phyloP scores from a whole-genome alignment of 345 rosid genomes.

The rapeseed (Brassica napus) region DNA sequence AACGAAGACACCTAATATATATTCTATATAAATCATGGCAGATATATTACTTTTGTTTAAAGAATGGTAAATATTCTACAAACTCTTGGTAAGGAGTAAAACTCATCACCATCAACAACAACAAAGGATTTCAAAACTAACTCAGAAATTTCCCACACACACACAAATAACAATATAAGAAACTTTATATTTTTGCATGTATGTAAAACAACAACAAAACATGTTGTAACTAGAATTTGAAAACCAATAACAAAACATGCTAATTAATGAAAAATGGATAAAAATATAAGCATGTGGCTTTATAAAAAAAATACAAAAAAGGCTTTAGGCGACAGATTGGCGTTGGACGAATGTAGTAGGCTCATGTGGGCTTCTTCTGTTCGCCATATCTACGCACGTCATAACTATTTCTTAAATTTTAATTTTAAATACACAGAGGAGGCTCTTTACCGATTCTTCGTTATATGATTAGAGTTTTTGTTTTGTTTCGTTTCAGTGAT shows the following conservation, averaged over 20 bases:
- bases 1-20: background rate
- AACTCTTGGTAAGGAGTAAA: background rate
- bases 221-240: background rate
- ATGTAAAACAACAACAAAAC: background rate
- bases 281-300: background rate
- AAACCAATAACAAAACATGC: background rate
- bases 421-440: background rate
- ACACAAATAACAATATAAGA: background rate
- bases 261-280: background rate
- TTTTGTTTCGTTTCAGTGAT: background rate
- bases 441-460: slow-evolving; percentile 1
- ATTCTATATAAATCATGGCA: background rate
- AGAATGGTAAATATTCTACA: background rate
- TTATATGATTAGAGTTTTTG: background rate
- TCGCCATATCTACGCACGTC: slow-evolving; percentile 29
- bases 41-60: background rate
- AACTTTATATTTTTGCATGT: background rate
- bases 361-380: slow-evolving; percentile 30
- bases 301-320: background rate
- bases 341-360: background rate
- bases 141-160: background rate
- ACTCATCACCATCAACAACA: background rate
- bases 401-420: background rate
- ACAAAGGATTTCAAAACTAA: background rate
- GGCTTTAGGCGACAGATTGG: slow-evolving; percentile 1